A percentile compares a stretch with the other conserved stretches of the same genome.
These are phyloP conservation scores for Clitocybe nebularis DNA, from an alignment of 1,284 basidiomycete genomes.

Conservation along the genomic window DNA sequence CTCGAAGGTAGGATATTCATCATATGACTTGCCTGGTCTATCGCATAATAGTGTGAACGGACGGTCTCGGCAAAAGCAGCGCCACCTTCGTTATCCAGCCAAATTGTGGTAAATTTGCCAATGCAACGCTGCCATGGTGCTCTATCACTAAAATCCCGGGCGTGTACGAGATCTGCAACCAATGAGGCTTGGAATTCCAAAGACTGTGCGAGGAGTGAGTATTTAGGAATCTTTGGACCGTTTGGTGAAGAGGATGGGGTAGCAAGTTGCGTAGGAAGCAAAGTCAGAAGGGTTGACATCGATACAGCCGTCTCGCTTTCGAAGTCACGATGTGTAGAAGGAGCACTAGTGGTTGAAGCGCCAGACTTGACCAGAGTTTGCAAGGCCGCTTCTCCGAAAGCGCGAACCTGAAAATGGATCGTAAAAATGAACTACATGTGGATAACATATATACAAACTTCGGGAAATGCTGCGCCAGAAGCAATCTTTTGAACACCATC, in stretches of 20 bases:
- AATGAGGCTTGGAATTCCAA: conserved; percentile 74
- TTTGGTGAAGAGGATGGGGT: conserved; percentile 42
- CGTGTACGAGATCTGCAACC: conserved; percentile 74
- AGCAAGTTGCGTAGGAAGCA: conserved; percentile 53
- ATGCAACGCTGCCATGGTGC: conserved; percentile 74
- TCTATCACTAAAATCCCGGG: conserved; percentile 61
- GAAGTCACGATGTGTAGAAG: conserved; percentile 64
- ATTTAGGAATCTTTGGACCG: conserved; percentile 42
- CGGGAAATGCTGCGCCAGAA: conserved; percentile 91
- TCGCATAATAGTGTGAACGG: conserved; percentile 70
- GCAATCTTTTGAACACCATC: conserved; percentile 93
- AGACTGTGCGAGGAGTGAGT: conserved; percentile 44
- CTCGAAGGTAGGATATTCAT: conserved; percentile 6
- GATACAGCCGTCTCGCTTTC: conserved; percentile 56
- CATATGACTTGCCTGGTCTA: conserved; percentile 54
- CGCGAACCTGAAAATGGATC: conserved; percentile 60
- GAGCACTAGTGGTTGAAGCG: conserved; percentile 68
- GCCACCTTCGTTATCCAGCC: conserved; percentile 52
- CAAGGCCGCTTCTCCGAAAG: conserved; percentile 81
- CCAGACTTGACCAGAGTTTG: conserved; percentile 78
- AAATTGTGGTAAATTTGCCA: conserved; percentile 66
- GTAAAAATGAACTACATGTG: conserved; percentile 6
- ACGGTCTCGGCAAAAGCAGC: conserved; percentile 59
- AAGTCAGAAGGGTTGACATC: conserved; percentile 53
- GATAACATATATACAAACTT: conserved; percentile 46